Evolutionary conservation across 2,329 filamentous ascomycete genomes (phyloP).

Genomic region (Drechslerella stenobrocha): DNA sequence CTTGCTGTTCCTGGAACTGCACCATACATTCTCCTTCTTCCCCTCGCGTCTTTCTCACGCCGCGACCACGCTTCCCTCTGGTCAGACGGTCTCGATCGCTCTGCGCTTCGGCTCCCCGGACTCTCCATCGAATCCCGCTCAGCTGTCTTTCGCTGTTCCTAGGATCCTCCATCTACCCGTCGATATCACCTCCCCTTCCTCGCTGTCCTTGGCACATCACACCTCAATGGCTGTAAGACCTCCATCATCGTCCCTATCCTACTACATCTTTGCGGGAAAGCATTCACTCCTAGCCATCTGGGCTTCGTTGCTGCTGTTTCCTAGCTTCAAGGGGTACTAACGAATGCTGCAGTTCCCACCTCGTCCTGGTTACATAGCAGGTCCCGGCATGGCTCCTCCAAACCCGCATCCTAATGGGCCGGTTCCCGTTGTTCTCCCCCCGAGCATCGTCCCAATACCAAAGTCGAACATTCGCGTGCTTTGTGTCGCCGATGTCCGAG

Average conservation of each 20-base stretch:
- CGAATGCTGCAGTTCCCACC: slow-evolving; percentile 25
- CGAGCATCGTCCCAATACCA: slow-evolving; percentile 29
- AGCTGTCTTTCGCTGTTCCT: not conserved
- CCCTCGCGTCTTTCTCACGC: slow-evolving; percentile 20
- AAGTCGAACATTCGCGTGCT: slow-evolving; percentile 65
- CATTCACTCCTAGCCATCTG: not conserved
- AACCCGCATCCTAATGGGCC: slow-evolving; percentile 38
- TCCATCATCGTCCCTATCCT: not conserved
- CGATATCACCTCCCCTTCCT: not conserved
- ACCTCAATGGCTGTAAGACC: slow-evolving; percentile 33
- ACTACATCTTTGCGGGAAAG: slow-evolving; percentile 7
- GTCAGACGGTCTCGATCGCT: slow-evolving; percentile 6
- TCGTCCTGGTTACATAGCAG: slow-evolving; percentile 20
- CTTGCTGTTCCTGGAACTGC: not conserved
- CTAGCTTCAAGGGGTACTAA: slow-evolving; percentile 5
- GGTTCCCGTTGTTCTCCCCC: slow-evolving; percentile 44
- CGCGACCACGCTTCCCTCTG: slow-evolving; percentile 7
- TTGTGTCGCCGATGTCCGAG: slow-evolving; percentile 73
- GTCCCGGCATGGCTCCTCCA: slow-evolving; percentile 27
- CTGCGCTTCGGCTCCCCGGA: not conserved
- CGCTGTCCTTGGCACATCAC: not conserved
- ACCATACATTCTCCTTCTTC: not conserved
- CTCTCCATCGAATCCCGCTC: not conserved
- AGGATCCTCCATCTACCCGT: slow-evolving; percentile 9
- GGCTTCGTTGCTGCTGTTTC: slow-evolving; percentile 1